A percentile compares a stretch with the other conserved stretches of the same genome.
Evolutionary conservation across 2,329 filamentous ascomycete species (phyloP).

Genomic region (Thielaviopsis musarum): DNA sequence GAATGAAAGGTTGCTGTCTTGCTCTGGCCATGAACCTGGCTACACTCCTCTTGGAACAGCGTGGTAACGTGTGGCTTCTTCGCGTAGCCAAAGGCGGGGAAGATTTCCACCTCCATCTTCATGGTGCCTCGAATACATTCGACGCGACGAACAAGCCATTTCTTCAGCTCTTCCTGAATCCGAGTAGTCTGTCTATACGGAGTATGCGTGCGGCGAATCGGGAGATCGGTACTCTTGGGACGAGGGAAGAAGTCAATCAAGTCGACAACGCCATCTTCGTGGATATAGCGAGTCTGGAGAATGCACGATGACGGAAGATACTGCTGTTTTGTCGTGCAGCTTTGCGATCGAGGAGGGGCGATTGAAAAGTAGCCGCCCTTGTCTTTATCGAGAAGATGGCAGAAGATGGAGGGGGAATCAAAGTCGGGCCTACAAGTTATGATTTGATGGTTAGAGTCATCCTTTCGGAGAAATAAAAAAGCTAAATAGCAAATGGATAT

Average conservation of each 20-base stretch:
- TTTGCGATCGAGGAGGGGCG: constrained; percentile 30
- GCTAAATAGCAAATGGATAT: neutral
- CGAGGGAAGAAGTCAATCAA: constrained; percentile 62
- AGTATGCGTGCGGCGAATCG: constrained; percentile 31
- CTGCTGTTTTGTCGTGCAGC: constrained; percentile 57
- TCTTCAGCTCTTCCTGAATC: constrained; percentile 47
- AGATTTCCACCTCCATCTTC: constrained; percentile 48
- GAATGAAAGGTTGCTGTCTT: constrained; percentile 49
- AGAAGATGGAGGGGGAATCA: constrained; percentile 61
- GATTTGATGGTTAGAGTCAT: constrained; percentile 5
- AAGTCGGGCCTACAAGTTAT: constrained; percentile 46
- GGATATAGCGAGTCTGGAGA: constrained; percentile 60
- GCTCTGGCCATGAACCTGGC: constrained; percentile 26
- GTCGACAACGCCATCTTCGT: constrained; percentile 58
- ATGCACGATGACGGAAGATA: constrained; percentile 63
- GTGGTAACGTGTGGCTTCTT: constrained; percentile 43
- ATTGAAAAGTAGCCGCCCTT: constrained; percentile 62
- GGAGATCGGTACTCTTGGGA: constrained; percentile 39
- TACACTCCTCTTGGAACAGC: constrained; percentile 29
- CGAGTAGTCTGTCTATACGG: constrained; percentile 35
- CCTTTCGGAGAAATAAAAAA: neutral
- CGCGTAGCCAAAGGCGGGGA: constrained; percentile 58
- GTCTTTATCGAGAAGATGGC: constrained; percentile 54
- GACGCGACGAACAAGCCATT: constrained; percentile 53
- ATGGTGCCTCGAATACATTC: constrained; percentile 55